Base-by-base conservation (phyloP, 1,139 yeast species). In the Pichia sp. region DNA sequence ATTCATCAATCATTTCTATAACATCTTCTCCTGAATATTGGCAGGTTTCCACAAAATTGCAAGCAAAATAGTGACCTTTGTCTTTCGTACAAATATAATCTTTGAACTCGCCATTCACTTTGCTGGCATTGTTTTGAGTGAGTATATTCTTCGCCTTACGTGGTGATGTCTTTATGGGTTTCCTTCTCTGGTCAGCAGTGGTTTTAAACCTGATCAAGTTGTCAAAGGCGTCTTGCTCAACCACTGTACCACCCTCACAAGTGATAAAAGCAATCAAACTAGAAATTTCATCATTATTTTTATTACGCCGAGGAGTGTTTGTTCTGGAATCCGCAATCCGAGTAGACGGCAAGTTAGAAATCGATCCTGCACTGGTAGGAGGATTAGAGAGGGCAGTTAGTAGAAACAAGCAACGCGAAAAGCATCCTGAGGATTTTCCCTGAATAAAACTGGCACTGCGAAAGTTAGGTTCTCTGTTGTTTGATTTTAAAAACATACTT, bases 61-160 rank as follows among this genome's bases (percentile, higher is more conserved):
- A 6, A 16, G 5, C 4, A 79, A 56, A 5, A 57, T 52, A 0
- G 86, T 34, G 88, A 1, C 83, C 85, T 44, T 75, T 64, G 0
- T 48, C 39, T 30, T 27, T 30, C 2, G 46, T 22, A 25, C 35
- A 31, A 12, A 32, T 24, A 19, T 15, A 40, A 8, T 32, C 25
- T 9, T 16, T 15, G 22, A 34, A 37, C 7, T 34, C 34, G 6
- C 11, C 14, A 10, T 18, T 16, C 10, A 3, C 7, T 19, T 28
- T 26, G 18, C 14, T 15, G n/a, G 18, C 9, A 24, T 24, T n/a
- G 8, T 24, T n/a, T 8, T 24, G 12, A 7, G 15, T 10, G 8
- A 8, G 12, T 24, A n/a, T 24, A 10, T 24, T 26, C 21, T 32
- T 32, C 19, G 21, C 32, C 26, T 30, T 39, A n/a, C 43, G 20